A percentile compares a stretch with the other conserved stretches of the same genome.
Conservation (phyloP, 2,329 filamentous ascomycete species). For the Cladosporium velox region DNA sequence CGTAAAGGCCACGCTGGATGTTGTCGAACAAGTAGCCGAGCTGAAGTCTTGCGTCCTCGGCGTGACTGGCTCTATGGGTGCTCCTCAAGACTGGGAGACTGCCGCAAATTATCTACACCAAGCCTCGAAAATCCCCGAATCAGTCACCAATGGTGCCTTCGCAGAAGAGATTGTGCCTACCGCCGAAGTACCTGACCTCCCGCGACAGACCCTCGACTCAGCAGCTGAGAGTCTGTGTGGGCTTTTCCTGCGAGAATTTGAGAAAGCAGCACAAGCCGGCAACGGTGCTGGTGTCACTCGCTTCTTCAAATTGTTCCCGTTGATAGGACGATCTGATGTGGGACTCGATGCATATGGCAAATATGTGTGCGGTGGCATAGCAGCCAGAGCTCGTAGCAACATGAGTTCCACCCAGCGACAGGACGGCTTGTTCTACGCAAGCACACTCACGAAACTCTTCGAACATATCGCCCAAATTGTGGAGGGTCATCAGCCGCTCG, state of each 20-base stretch:
- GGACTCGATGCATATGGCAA: conserved; percentile 92
- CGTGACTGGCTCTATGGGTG: conserved; percentile 93
- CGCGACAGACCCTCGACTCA: conserved; percentile 80
- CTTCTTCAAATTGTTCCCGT: conserved; percentile 96
- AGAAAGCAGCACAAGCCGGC: conserved; percentile 82
- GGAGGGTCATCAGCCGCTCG: conserved; percentile 84
- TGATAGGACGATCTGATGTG: conserved; percentile 85
- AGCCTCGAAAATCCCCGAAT: conserved; percentile 75
- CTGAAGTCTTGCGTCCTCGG: conserved; percentile 95
- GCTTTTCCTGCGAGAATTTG: conserved; percentile 91
- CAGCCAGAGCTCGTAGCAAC: conserved; percentile 76
- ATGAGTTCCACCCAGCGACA: conserved; percentile 67
- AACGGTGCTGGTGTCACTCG: conserved; percentile 87
- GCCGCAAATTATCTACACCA: conserved; percentile 86
- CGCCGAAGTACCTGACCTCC: conserved; percentile 90
- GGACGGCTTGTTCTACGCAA: conserved; percentile 89
- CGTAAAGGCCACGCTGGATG: conserved; percentile 84
- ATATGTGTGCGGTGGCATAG: conserved; percentile 95
- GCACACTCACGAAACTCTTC: conserved; percentile 85
- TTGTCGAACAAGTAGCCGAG: conserved; percentile 95
- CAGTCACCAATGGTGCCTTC: conserved; percentile 81
- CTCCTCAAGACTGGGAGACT: conserved; percentile 97
- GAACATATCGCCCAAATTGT: conserved; percentile 98
- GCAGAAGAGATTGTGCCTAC: conserved; percentile 92
- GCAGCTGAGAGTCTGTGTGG: conserved; percentile 88